Percentiles rank a stretch among this genome's conserved stretches.
Conservation (phyloP, 345 rosid genomes). For the Lenwebbia sp. region DNA sequence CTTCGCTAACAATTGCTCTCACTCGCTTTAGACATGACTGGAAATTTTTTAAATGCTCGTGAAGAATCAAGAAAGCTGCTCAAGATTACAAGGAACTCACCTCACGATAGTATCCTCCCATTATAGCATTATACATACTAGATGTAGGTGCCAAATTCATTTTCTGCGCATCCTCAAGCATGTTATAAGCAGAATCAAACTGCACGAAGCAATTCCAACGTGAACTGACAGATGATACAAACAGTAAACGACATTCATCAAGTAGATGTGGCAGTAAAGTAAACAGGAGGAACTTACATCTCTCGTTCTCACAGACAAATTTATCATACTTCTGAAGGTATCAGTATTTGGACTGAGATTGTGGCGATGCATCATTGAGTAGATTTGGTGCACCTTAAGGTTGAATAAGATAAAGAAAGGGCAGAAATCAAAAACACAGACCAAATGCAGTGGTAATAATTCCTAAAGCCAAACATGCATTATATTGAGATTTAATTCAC, state of each 20-base stretch:
- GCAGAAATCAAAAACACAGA: not conserved
- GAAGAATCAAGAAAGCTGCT: not conserved
- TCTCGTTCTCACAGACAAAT: conserved; percentile 52
- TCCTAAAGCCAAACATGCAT: not conserved
- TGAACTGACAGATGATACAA: not conserved
- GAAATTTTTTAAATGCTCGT: not conserved
- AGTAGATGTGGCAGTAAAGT: not conserved
- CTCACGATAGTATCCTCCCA: conserved; percentile 77
- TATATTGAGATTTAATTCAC: not conserved
- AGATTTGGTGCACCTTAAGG: conserved; percentile 55
- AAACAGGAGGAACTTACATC: conserved; percentile 43
- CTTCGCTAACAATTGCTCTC: not conserved
- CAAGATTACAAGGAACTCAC: conserved; percentile 20
- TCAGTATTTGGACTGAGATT: conserved; percentile 54
- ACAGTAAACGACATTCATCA: not conserved
- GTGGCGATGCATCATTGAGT: conserved; percentile 36
- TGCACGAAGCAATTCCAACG: conserved; percentile 11
- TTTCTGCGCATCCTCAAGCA: conserved; percentile 55
- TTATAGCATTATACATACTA: conserved; percentile 64
- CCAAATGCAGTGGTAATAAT: not conserved
- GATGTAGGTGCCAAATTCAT: conserved; percentile 43
- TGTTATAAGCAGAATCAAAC: conserved; percentile 66
- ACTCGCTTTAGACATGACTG: not conserved
- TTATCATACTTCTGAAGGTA: conserved; percentile 64
- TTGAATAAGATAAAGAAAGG: not conserved